Evolutionary conservation across 495 filamentous ascomycete species (phyloP).

Genomic region (Penicillium herquei): DNA sequence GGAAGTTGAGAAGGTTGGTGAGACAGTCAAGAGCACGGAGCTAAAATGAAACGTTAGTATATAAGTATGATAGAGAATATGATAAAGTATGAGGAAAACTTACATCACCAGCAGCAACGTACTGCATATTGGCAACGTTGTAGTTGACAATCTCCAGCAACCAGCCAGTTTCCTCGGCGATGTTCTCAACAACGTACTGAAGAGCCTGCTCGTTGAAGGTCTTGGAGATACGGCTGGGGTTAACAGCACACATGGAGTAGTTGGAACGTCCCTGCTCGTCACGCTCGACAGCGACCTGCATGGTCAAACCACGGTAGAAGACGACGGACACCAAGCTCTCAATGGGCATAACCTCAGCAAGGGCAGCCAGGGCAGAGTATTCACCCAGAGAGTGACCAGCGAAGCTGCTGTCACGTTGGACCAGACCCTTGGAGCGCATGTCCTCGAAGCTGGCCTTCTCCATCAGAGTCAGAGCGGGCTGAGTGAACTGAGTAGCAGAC

Average conservation of each 20-base stretch:
- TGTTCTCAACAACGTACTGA: constrained; percentile 91
- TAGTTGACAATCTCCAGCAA: constrained; percentile 98
- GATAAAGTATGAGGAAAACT: constrained; percentile 11
- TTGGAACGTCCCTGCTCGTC: constrained; percentile 90
- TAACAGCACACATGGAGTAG: constrained; percentile 98
- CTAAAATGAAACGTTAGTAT: constrained; percentile 34
- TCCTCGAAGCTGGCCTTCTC: constrained; percentile 99
- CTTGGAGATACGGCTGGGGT: constrained; percentile 94
- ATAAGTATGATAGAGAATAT: background rate
- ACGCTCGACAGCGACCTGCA: constrained; percentile 99
- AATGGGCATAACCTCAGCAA: constrained; percentile 99
- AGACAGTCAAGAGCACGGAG: constrained; percentile 93
- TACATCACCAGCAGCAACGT: constrained; percentile 91
- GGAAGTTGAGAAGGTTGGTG: constrained; percentile 86
- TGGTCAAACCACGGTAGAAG: constrained; percentile 97
- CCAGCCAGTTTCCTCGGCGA: constrained; percentile 90
- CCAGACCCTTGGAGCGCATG: constrained; percentile 94
- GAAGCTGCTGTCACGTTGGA: constrained; percentile 94
- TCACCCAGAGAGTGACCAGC: constrained; percentile 97
- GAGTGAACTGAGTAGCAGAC: constrained; percentile 97
- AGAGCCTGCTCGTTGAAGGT: constrained; percentile 97
- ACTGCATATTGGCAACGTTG: constrained; percentile 98
- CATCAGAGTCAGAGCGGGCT: constrained; percentile 96
- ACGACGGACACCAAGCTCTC: constrained; percentile 97
- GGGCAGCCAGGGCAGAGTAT: constrained; percentile 93